Evolutionary conservation across 441 rosid species (phyloP).

Genomic region (Biscutella auriculata): DNA sequence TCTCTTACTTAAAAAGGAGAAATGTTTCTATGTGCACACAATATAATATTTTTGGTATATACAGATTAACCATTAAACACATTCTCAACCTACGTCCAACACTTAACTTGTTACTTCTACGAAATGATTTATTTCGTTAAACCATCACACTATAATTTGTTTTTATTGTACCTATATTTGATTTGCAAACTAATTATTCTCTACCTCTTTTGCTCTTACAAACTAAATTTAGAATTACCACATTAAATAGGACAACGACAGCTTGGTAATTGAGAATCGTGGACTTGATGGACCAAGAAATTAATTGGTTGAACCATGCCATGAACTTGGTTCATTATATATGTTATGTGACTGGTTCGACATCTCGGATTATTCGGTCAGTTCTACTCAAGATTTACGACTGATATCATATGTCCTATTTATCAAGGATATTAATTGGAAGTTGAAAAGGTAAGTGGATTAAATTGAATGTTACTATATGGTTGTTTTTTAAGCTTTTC

Average conservation of each 20-base stretch:
- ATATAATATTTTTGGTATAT: neutral
- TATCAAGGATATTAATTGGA: no score
- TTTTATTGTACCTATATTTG: neutral
- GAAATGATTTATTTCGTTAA: neutral
- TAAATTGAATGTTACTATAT: no score
- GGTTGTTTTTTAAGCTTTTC: no score
- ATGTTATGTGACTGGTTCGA: neutral
- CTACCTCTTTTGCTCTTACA: no score
- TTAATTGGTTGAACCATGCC: neutral
- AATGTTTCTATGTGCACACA: neutral
- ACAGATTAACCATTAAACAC: conserved; percentile 1
- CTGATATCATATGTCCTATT: no score
- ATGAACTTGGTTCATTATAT: neutral
- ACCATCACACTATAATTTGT: neutral
- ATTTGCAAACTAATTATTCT: neutral
- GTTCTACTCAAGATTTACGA: no score
- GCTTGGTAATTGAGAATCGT: neutral
- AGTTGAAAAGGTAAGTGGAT: no score
- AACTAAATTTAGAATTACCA: neutral
- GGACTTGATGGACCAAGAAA: neutral
- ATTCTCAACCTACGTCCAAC: neutral
- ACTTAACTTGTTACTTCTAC: neutral
- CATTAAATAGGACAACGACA: neutral
- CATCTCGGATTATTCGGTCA: no score
- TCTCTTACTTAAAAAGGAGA: neutral